These are phyloP conservation scores for Aphanocladium album DNA, from an alignment of 2,329 filamentous ascomycete genomes.

Conservation along the genomic window DNA sequence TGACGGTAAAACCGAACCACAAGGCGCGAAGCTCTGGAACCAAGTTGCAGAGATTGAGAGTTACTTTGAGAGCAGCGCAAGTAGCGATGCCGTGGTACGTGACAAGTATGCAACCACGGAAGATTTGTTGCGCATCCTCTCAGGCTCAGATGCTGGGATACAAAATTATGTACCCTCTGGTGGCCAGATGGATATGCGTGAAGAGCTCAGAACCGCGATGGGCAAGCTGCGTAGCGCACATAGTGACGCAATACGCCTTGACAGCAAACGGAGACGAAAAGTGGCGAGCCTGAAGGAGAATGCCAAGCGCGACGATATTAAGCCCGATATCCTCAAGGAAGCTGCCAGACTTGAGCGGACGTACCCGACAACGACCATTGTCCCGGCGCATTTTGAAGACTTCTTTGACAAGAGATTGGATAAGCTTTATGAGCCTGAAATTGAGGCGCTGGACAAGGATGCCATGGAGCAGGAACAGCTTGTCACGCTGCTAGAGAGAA, in stretches of 20 bases:
- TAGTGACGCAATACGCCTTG: slow-evolving; percentile 79
- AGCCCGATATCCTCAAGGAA: slow-evolving; percentile 75
- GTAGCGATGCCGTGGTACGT: slow-evolving; percentile 58
- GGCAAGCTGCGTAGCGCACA: slow-evolving; percentile 71
- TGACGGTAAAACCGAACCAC: slow-evolving; percentile 63
- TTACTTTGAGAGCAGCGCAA: slow-evolving; percentile 66
- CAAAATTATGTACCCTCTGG: slow-evolving; percentile 89
- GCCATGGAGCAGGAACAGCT: slow-evolving; percentile 70
- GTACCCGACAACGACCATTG: slow-evolving; percentile 77
- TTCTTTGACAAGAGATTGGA: slow-evolving; percentile 81
- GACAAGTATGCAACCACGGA: slow-evolving; percentile 76
- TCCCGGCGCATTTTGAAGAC: slow-evolving; percentile 84
- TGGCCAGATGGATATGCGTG: slow-evolving; percentile 70
- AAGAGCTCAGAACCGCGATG: slow-evolving; percentile 74
- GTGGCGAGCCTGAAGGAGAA: slow-evolving; percentile 75
- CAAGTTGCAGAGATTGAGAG: slow-evolving; percentile 76
- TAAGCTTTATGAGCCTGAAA: slow-evolving; percentile 70
- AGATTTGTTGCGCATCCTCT: slow-evolving; percentile 67
- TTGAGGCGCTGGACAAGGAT: slow-evolving; percentile 66
- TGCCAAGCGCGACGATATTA: slow-evolving; percentile 82
- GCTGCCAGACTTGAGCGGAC: slow-evolving; percentile 79
- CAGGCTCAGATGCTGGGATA: slow-evolving; percentile 72
- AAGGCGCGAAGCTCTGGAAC: slow-evolving; percentile 63
- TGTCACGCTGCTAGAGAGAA: slow-evolving; percentile 62
- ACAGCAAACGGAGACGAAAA: slow-evolving; percentile 73